Evolutionary conservation across 331 rosid species (phyloP), one percentile per base, ranked within the genome.

Genomic region (Rosa hybrid): DNA sequence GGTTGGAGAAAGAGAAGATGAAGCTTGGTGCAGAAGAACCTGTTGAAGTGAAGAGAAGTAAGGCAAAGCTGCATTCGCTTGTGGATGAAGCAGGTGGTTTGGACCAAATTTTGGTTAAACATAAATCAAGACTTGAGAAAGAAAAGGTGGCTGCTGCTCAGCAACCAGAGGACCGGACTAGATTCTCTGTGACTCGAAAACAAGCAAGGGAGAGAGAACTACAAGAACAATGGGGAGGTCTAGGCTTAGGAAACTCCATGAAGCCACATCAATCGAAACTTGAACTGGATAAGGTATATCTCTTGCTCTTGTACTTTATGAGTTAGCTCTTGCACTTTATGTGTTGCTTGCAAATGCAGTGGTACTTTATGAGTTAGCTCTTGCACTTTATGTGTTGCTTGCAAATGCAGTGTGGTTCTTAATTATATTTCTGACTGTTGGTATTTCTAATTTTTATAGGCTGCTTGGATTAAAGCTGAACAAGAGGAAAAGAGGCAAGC

Each of bases 401-500:
- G 68, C 53, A 34, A n/a, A 1, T 20, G 49, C 50, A 34, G 4
- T n/a, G 34, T 54, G 12, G 30, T 63, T 25, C 20, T 34, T 34
- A 34, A 34, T 34, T 34, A 34, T 34, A 3, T 2, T 34, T 34
- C 1, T 53, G 49, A 60, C 34, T 25, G 64, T 68, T 7, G 71
- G 75, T 44, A 54, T 72, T 83, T 25, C 39, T 50, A 23, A 13
- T 77, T 80, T 80, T 50, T 73, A 16, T 82, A 94, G 98, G 97
- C 94, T 81, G 92, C 94, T 59, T 94, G 98, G 97, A 90, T 85
- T 54, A 89, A 91, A 90, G 94, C 97, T 80, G 97, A 92, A 74
- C 92, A 91, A 81, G 93, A 94, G 85, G 94, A 91, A 80, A 90
- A 86, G 84, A 84, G 62, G 80, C 87, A 87, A 81, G 86, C 80